phyloP scores from a whole-genome alignment of 495 filamentous ascomycete species.

The Xylaria sp. region DNA sequence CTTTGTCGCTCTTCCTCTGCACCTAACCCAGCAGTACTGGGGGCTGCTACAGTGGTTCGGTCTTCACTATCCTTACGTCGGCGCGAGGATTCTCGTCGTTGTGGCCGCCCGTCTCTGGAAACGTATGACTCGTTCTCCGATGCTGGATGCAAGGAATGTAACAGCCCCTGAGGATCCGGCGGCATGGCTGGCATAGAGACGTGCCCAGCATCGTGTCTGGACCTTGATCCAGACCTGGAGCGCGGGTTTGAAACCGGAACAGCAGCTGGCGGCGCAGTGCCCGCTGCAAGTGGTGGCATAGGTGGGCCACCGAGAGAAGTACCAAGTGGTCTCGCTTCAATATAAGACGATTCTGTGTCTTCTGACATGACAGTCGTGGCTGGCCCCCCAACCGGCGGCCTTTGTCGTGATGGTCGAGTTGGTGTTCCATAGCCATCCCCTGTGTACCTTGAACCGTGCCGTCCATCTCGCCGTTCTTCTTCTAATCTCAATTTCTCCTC shows the following conservation, averaged over 20 bases:
- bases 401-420: conserved; percentile 54
- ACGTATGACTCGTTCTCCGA: conserved; percentile 65
- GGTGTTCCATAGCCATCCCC: conserved; percentile 68
- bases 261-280: conserved; percentile 50
- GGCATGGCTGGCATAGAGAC: conserved; percentile 58
- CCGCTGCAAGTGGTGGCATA: conserved; percentile 43
- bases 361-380: conserved; percentile 45
- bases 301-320: conserved; percentile 42
- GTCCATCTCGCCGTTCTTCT: conserved; percentile 54
- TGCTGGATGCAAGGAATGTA: conserved; percentile 65
- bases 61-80: conserved; percentile 53
- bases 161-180: conserved; percentile 61
- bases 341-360: conserved; percentile 54
- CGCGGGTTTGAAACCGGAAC: conserved; percentile 33
- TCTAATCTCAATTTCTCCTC: conserved; percentile 66
- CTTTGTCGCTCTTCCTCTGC: conserved; percentile 44
- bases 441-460: conserved; percentile 54
- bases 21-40: conserved; percentile 45
- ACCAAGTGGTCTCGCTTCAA: conserved; percentile 43
- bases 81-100: conserved; percentile 51
- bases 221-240: conserved; percentile 41
- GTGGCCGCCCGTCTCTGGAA: conserved; percentile 57
- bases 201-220: conserved; percentile 45
- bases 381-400: conserved; percentile 43
- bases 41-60: conserved; percentile 36